phyloP scores from a whole-genome alignment of 1,139 yeast genomes.

The Taphrina wiesneri region DNA sequence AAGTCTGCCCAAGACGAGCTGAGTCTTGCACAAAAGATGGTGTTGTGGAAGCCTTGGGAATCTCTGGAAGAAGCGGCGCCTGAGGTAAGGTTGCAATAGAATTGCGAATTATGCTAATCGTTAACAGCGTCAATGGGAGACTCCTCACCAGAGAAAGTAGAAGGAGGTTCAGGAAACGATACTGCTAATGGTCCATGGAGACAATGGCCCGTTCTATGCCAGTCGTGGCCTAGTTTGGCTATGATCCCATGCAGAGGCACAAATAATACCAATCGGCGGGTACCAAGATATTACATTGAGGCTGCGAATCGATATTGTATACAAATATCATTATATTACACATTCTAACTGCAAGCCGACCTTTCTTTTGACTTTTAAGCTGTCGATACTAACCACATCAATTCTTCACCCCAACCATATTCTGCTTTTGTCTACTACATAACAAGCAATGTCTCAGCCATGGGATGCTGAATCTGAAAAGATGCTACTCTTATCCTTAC shows the following conservation, averaged over 20 bases:
- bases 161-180: no score
- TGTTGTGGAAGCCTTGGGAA: conserved; percentile 63
- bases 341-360: no score
- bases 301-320: no score
- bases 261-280: not conserved
- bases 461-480: conserved; percentile 3
- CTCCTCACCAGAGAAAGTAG: conserved; percentile 7
- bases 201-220: not conserved
- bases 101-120: not conserved
- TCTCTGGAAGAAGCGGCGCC: conserved; percentile 49
- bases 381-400: no score
- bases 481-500: not conserved
- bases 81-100: conserved; percentile 40
- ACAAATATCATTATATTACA: not conserved
- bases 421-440: not conserved
- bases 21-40: conserved; percentile 65
- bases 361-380: no score
- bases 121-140: conserved; percentile 15
- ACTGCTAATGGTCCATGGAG: not conserved
- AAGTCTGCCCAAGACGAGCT: conserved; percentile 84
- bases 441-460: not conserved
- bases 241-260: not conserved
- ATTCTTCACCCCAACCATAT: not conserved
- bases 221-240: no score
- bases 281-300: not conserved